Percentiles rank a stretch among this genome's conserved stretches.
These are phyloP conservation scores for Rhinocladiella mackenziei DNA, from an alignment of 2,329 filamentous ascomycete species.

Conservation along the genomic window DNA sequence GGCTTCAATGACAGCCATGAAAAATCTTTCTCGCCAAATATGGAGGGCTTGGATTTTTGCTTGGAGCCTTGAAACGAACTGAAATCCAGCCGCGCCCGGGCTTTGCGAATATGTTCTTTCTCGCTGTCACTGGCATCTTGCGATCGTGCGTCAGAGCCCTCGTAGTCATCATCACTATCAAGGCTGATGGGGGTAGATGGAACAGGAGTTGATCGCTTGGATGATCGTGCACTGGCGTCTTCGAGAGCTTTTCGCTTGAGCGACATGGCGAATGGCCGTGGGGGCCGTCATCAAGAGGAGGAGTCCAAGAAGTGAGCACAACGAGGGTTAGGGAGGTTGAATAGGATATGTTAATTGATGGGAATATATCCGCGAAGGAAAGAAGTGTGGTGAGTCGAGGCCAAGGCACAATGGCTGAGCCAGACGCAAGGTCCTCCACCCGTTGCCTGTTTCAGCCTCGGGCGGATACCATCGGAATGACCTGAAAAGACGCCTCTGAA, in stretches of 20 bases:
- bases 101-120: conserved; percentile 40
- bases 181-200: conserved; percentile 42
- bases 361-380: no score
- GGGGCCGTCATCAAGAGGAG: background rate
- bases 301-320: background rate
- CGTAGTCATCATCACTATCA: conserved; percentile 57
- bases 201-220: conserved; percentile 47
- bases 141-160: conserved; percentile 42
- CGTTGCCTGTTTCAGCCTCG: background rate
- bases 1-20: conserved; percentile 77
- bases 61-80: conserved; percentile 48
- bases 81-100: conserved; percentile 49
- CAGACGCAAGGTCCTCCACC: background rate
- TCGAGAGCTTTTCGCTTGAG: conserved; percentile 47
- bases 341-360: background rate
- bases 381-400: conserved; percentile 1
- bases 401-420: conserved; percentile 2
- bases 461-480: no score
- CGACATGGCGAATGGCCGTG: conserved; percentile 34
- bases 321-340: background rate
- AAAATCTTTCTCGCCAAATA: conserved; percentile 67
- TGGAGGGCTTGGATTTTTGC: conserved; percentile 49
- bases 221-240: conserved; percentile 39
- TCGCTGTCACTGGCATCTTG: conserved; percentile 44
- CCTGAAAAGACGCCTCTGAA: no score